Evolutionary conservation across 306 rosid species (phyloP).

Genomic region (Comarum palustre): DNA sequence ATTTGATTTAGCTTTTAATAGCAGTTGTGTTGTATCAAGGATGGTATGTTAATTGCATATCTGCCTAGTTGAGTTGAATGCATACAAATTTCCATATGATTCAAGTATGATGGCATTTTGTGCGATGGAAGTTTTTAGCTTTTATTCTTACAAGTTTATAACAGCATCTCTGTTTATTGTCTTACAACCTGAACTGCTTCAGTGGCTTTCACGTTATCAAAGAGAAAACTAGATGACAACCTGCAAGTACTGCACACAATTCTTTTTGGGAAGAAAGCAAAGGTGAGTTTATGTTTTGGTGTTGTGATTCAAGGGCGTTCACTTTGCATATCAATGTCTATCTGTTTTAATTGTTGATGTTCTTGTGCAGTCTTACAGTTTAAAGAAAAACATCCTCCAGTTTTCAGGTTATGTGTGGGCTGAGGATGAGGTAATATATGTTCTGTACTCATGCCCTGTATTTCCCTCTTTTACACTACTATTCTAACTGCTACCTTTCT

Average conservation of each 20-base stretch:
- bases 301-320: slow-evolving; percentile 9
- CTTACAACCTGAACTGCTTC: slow-evolving; percentile 45
- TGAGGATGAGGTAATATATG: slow-evolving; percentile 65
- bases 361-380: slow-evolving; percentile 52
- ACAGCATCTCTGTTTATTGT: slow-evolving; percentile 20
- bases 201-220: slow-evolving; percentile 93
- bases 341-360: slow-evolving; percentile 20
- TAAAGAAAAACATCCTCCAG: slow-evolving; percentile 68
- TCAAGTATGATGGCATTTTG: not conserved
- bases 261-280: slow-evolving; percentile 81
- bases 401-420: slow-evolving; percentile 88
- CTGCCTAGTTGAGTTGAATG: not conserved
- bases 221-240: slow-evolving; percentile 90
- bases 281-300: slow-evolving; percentile 43
- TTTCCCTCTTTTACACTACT: not conserved
- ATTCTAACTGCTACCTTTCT: not conserved
- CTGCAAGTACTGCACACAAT: slow-evolving; percentile 75
- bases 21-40: not conserved
- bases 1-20: not conserved
- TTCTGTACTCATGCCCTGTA: not conserved
- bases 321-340: slow-evolving; percentile 1
- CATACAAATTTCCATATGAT: not conserved
- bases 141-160: slow-evolving; percentile 6
- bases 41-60: not conserved
- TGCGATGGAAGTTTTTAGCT: not conserved